Evolutionary conservation across 495 filamentous ascomycete species (phyloP), one percentile per base, ranked within the genome.

Genomic region (Penicillium antarcticum): DNA sequence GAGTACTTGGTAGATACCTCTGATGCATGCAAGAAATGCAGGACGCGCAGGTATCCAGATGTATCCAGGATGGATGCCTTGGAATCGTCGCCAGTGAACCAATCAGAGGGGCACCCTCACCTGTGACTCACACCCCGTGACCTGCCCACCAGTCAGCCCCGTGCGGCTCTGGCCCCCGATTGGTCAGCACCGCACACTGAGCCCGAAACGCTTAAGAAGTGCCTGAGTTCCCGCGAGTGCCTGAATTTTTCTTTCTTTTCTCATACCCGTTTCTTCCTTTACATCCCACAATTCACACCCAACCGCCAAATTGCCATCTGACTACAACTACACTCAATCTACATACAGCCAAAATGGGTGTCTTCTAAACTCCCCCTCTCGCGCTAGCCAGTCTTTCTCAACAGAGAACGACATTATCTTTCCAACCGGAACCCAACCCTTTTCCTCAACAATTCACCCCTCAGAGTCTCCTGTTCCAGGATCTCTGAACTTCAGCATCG

Each of bases 401-500:
- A 42, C 44, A 40, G 71, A 69, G 74, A 72, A 70, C 70, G 76
- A 71, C 79, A 80, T 53, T 50, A 78, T 82, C 71, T 56, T 66
- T 76, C 63, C 72, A 60, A 47, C 56, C 56, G 62, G 69, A 70
- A 70, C 59, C 53, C 53, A 64, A 36, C 55, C 45, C 49, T 53
- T 52, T 63, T 59, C 63, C 73, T 72, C 72, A 62, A 66, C 71
- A 58, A 57, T 55, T 19, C 58, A 56, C 52, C 43, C 68, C 66
- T 70, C 70, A 75, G 71, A 77, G 72, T 63, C 65, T 73, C 66
- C 66, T 70, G 51, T 67, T 53, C 47, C 56, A 64, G 79, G 73
- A 73, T 63, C 79, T 82, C 74, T 79, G 77, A 80, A 80, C 76
- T 77, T 72, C 52, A 73, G 76, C 72, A 69, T 63, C 69, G 71